A percentile compares a stretch with the other conserved stretches of the same genome.
Evolutionary conservation across 148 eudicot species (phyloP).

Genomic region (Polygonum aviculare): DNA sequence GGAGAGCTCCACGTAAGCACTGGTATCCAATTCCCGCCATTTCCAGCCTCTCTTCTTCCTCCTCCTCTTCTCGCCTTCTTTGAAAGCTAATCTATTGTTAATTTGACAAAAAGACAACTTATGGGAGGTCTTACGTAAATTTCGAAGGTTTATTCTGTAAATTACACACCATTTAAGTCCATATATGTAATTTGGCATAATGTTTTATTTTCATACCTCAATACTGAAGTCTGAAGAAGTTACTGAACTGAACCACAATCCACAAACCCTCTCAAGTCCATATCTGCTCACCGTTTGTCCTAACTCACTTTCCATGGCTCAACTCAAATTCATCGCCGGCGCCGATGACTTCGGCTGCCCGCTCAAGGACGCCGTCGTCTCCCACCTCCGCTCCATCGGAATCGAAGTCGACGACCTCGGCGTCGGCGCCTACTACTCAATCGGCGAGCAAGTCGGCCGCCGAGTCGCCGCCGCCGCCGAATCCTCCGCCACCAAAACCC

Average conservation of each 20-base stretch:
- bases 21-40: slow-evolving; percentile 21
- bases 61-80: neutral
- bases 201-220: too few relatives aligned
- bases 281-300: neutral
- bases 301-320: slow-evolving; percentile 13
- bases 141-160: too few relatives aligned
- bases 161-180: too few relatives aligned
- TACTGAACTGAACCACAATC: too few relatives aligned
- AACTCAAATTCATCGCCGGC: slow-evolving; percentile 65
- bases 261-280: neutral
- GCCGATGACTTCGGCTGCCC: slow-evolving; percentile 64
- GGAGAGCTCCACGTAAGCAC: neutral
- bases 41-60: neutral
- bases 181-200: too few relatives aligned
- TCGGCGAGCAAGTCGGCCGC: slow-evolving; percentile 58
- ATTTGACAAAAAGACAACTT: too few relatives aligned
- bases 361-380: slow-evolving; percentile 51
- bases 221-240: too few relatives aligned
- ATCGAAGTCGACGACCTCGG: slow-evolving; percentile 78
- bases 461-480: slow-evolving; percentile 33
- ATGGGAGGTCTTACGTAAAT: too few relatives aligned
- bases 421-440: slow-evolving; percentile 62
- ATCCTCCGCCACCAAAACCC: slow-evolving; percentile 23
- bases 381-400: slow-evolving; percentile 64
- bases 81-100: neutral